Evolutionary conservation across 345 rosid species (phyloP).

Genomic region (Citropsis articulata): DNA sequence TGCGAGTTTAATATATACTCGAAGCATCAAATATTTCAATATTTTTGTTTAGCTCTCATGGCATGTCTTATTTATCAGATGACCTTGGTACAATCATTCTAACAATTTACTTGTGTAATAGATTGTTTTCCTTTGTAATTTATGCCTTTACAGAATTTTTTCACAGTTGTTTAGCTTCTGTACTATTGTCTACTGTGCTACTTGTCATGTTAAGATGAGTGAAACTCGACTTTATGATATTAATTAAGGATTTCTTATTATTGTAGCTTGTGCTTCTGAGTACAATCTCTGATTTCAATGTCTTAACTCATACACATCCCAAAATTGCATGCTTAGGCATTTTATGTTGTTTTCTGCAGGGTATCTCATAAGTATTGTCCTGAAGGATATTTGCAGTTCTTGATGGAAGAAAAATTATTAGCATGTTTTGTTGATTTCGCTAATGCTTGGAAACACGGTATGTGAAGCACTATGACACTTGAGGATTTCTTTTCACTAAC

Average conservation of each 20-base stretch:
- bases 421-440: constrained; percentile 22
- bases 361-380: constrained; percentile 6
- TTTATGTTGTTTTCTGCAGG: constrained; percentile 30
- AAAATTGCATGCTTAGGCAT: constrained; percentile 9
- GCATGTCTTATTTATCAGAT: background rate
- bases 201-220: background rate
- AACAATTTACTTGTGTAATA: background rate
- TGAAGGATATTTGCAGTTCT: constrained; percentile 14
- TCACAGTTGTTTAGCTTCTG: background rate
- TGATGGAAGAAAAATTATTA: constrained; percentile 32
- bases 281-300: background rate
- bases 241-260: background rate
- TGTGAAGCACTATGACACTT: constrained; percentile 70
- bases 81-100: background rate
- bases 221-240: background rate
- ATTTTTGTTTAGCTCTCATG: background rate
- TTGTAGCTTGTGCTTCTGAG: background rate
- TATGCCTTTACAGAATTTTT: background rate
- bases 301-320: background rate
- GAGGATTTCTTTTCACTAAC: constrained; percentile 89
- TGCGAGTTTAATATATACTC: background rate
- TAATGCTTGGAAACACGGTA: constrained; percentile 37
- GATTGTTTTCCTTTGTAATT: background rate
- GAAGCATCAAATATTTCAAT: background rate
- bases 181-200: background rate